A percentile compares a stretch with the other conserved stretches of the same genome.
phyloP scores from a whole-genome alignment of 176 grass and related monocot species.

The Otatea glauca region DNA sequence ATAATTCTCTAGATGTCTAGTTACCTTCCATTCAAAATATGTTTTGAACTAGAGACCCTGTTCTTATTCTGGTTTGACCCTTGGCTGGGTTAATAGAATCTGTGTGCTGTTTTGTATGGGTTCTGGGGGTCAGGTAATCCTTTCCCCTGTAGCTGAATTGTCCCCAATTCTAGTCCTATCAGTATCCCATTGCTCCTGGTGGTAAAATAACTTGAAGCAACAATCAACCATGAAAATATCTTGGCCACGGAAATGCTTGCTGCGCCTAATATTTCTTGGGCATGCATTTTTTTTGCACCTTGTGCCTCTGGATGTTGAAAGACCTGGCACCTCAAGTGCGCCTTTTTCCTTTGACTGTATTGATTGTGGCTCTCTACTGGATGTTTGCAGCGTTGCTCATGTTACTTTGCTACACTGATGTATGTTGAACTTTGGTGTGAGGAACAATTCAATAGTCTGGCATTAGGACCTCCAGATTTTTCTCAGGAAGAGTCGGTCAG shows the following conservation, averaged over 20 bases:
- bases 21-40: constrained; percentile 32
- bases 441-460: constrained; percentile 80
- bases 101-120: constrained; percentile 4
- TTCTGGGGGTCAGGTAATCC: background rate
- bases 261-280: constrained; percentile 4
- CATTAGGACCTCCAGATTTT: constrained; percentile 81
- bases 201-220: constrained; percentile 18
- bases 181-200: background rate
- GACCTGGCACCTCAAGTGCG: background rate
- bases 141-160: constrained; percentile 3
- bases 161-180: background rate
- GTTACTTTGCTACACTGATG: constrained; percentile 74
- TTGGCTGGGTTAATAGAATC: constrained; percentile 6
- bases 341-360: constrained; percentile 33
- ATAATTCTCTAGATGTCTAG: constrained; percentile 28
- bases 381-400: constrained; percentile 72
- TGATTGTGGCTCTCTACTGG: constrained; percentile 42
- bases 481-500: constrained; percentile 79
- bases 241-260: background rate
- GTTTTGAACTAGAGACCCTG: background rate
- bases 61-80: background rate
- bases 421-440: constrained; percentile 97
- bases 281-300: constrained; percentile 23
- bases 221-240: constrained; percentile 12
- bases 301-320: background rate